Evolutionary conservation across 106 monocot genomes (phyloP).

Genomic region (Allium sativum): DNA sequence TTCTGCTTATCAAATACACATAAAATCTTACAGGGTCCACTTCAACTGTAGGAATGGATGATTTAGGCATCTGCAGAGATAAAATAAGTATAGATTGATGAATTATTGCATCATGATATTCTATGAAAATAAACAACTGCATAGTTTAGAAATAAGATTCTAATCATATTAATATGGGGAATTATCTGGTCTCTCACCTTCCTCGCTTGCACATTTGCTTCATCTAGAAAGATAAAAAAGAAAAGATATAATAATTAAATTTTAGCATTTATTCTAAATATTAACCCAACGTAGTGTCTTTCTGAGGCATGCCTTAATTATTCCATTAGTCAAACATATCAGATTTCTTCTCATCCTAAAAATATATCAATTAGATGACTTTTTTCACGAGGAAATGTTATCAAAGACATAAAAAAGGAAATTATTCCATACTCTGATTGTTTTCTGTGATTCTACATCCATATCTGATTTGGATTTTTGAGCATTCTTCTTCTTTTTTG

Average conservation of each 20-base stretch:
- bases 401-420: background rate
- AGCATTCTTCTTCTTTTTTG: constrained; percentile 34
- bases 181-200: constrained; percentile 18
- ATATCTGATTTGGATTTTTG: too few species aligned
- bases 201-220: constrained; percentile 17
- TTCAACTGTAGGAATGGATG: constrained; percentile 88
- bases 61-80: constrained; percentile 31
- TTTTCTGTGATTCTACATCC: constrained; percentile 2
- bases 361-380: constrained; percentile 4
- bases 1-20: too few species aligned
- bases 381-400: background rate
- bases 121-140: background rate
- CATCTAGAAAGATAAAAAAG: constrained; percentile 32
- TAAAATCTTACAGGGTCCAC: too few species aligned
- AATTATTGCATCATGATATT: background rate
- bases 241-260: constrained; percentile 2
- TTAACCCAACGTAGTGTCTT: background rate
- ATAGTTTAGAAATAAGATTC: background rate
- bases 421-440: constrained; percentile 25
- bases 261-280: background rate
- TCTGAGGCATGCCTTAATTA: constrained; percentile 28
- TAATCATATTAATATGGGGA: background rate
- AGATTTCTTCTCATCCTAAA: constrained; percentile 32
- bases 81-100: constrained; percentile 1
- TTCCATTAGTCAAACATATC: constrained; percentile 49